Evolutionary conservation across 2,329 filamentous ascomycete species (phyloP), one percentile per base, ranked within the genome.

Genomic region (Tolypocladium tundrense): DNA sequence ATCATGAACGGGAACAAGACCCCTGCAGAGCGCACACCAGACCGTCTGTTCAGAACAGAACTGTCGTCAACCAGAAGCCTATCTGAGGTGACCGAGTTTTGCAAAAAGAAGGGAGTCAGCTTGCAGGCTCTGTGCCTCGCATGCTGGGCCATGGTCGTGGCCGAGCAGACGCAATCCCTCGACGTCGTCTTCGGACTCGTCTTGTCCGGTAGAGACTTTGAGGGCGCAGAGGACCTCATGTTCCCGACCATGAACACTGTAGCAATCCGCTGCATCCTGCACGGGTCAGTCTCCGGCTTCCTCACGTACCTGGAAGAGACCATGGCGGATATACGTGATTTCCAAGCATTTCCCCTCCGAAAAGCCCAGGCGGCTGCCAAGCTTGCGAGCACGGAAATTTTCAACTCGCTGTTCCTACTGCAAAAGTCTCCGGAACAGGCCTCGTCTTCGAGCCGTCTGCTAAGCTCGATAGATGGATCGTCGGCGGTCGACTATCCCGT

Each of bases 241-340:
- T 97, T 96, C 65, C 93, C 92, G 0, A 90, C 88, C 0, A 96
- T 97, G 89, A 97, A 96, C 67, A 96, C 92, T 0, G 85, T 96
- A 0, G 83, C 88, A 0, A 77, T 96, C 9, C 81, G 91, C 13
- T 81, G 81, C 1, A 78, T 92, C 3, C 69, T 96, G 2, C 88
- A 94, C 64, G 90, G 90, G 1, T 84, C 79, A 0, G 73, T 81
- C 0, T 62, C 70, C 0, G 79, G 85, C 0, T 86, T 95, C 72
- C 72, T 96, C 35, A 78, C 76, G 14, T 88, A 92, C 66, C 79
- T 91, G 62, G 91, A 96, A 66, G 81, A 86, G 2, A 87, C 82
- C 60, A 82, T 89, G 70, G 77, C 79, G 1, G 79, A 80, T 31
- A 81, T 91, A 37, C 76, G 84, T n/a, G 80, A 86, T 59, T 84